Evolutionary conservation across 2,329 filamentous ascomycete genomes (phyloP).

Genomic region (Cercospora sp.): DNA sequence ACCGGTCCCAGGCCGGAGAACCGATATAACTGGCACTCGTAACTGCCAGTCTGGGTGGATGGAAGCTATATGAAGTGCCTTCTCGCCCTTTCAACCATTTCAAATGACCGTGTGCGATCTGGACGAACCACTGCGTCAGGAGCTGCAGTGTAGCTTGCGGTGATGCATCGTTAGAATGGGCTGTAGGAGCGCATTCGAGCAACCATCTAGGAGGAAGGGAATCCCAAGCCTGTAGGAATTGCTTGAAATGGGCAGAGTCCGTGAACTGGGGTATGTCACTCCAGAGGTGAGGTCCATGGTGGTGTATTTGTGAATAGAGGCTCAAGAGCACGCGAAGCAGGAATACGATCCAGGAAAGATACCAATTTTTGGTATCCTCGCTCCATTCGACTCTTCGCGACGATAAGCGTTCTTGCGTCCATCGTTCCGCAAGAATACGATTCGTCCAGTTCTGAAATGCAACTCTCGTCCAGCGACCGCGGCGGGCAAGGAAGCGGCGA

Average conservation of each 20-base stretch:
- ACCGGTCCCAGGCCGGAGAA: rapidly evolving
- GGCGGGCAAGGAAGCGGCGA: neutral
- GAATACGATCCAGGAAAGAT: neutral
- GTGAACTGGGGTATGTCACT: neutral
- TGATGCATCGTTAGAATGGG: neutral
- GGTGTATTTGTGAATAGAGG: neutral
- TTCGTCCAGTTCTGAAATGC: neutral
- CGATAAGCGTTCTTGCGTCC: neutral
- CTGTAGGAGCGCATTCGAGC: neutral
- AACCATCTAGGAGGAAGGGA: neutral
- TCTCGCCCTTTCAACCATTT: neutral
- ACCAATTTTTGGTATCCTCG: neutral
- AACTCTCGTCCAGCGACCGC: neutral
- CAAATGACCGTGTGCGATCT: neutral
- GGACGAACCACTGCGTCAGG: neutral
- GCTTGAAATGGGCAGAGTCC: neutral
- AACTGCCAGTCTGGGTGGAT: neutral
- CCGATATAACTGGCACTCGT: neutral
- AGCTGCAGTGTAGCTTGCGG: neutral
- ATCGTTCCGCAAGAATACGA: neutral
- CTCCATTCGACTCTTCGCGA: neutral
- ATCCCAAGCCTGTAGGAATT: neutral
- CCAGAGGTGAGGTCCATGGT: neutral
- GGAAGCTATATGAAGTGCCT: neutral
- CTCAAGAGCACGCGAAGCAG: neutral